A percentile compares a stretch with the other conserved stretches of the same genome.
These are phyloP conservation scores for Phytophthora fragariaefolia DNA, from an alignment of 352 stramenopile genomes.

Conservation along the genomic window DNA sequence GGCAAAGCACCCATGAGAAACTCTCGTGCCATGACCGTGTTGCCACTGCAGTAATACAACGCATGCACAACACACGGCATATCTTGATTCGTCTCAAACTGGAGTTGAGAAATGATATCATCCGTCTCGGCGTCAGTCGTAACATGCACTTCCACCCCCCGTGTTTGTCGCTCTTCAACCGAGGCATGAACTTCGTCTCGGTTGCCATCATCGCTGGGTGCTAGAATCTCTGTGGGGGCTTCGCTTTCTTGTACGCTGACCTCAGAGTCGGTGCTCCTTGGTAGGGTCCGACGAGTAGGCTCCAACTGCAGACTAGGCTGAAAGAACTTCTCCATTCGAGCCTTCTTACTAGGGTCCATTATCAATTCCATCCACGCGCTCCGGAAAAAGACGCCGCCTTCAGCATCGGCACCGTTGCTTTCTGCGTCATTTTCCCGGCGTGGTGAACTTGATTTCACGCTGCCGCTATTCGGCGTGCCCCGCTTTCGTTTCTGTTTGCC, in stretches of 20 bases:
- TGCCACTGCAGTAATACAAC: conserved; percentile 51
- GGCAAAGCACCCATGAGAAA: conserved; percentile 47
- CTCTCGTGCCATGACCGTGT: conserved; percentile 28
- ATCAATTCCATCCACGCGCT: conserved; percentile 26
- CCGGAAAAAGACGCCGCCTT: conserved; percentile 28
- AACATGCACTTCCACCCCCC: conserved; percentile 1
- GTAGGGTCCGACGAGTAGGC: not conserved
- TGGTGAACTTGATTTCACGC: not conserved
- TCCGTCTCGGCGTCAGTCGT: conserved; percentile 40
- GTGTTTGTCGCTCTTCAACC: not conserved
- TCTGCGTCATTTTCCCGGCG: not conserved
- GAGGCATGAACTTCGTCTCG: no score
- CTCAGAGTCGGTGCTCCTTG: not conserved
- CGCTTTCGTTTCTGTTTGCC: conserved; percentile 24
- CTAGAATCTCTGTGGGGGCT: not conserved
- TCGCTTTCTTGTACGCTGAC: not conserved
- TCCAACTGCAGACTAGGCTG: not conserved
- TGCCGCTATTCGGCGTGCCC: not conserved
- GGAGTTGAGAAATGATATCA: conserved; percentile 37
- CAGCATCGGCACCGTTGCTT: not conserved
- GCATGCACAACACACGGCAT: conserved; percentile 41
- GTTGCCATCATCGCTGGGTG: not conserved
- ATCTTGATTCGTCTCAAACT: conserved; percentile 44
- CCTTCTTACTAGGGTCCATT: conserved; percentile 21
- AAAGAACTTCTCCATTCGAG: conserved; percentile 25